Percentiles rank a stretch among this genome's conserved stretches.
Evolutionary conservation across 176 grass and related monocot species (phyloP).

Genomic region (Oropetium thomaeum): DNA sequence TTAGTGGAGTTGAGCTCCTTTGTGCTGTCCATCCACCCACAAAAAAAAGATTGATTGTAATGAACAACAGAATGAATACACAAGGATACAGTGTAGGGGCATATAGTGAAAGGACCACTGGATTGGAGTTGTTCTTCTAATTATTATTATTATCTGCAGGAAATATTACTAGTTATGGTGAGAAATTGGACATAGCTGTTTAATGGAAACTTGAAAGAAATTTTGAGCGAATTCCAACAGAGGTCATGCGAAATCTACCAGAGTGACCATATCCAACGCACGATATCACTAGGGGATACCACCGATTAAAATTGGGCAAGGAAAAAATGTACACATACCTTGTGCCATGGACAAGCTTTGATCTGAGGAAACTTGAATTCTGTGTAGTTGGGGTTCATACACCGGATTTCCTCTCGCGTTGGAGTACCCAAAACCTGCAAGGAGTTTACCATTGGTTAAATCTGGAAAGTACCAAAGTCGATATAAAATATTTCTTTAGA

Average conservation of each 20-base stretch:
- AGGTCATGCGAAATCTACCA: neutral
- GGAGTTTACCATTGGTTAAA: neutral
- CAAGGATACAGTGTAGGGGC: too few relatives aligned
- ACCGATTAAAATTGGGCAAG: neutral
- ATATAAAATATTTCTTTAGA: neutral
- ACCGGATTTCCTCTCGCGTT: conserved; percentile 57
- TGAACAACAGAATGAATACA: neutral
- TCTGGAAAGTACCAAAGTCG: neutral
- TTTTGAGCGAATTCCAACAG: too few relatives aligned
- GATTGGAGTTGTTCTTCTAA: too few relatives aligned
- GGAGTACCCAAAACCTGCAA: conserved; percentile 61
- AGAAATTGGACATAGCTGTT: neutral
- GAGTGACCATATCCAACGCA: neutral
- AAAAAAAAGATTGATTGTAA: neutral
- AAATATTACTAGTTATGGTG: neutral
- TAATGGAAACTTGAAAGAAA: neutral
- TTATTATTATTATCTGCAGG: neutral
- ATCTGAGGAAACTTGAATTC: conserved; percentile 66
- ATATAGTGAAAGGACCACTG: too few relatives aligned
- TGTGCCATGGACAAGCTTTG: conserved; percentile 63
- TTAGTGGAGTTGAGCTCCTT: too few relatives aligned
- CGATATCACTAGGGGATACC: neutral
- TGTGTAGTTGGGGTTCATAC: conserved; percentile 65
- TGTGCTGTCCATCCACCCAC: too few relatives aligned
- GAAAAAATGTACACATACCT: conserved; percentile 22